Evolutionary conservation across 805 yeast species (phyloP), one percentile per base, ranked within the genome.

Genomic region (Sugiyamaella smithiae): DNA sequence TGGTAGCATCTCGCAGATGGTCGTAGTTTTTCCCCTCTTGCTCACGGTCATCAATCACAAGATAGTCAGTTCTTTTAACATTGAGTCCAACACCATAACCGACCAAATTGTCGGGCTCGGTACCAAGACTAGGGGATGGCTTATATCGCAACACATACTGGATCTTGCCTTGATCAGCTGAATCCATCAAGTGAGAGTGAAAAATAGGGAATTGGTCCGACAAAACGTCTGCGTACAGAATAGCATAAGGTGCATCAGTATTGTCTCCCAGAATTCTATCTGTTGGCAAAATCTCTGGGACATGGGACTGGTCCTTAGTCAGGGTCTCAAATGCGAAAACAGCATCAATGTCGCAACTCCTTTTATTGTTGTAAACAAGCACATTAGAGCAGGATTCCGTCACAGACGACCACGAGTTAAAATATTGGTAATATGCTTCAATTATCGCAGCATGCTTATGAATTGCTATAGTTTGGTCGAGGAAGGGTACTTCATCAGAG

Each of bases 121-220:
- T 22, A 1, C 73, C 38, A 71, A 76, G 48, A 47, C 12, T 63
- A 57, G 11, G 16, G 49, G 57, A 23, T 52, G 85, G 83, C 9
- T 79, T 71, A 57, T 88, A 83, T 56, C 97, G 76, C 84, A 95
- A 79, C 2, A 83, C 77, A 62, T 87, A 85, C 43, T 85, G 74
- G 23, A 89, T 61, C 59, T 86, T 85, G 0, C 86, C 91, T 1
- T 71, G 63, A 12, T 67, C 59, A 0, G 95, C 84, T 49, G 82
- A 80, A 32, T 77, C 75, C 50, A 71, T 74, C 45, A 91, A 65
- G 49, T 80, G 76, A 11, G 70, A 62, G 57, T 87, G 81, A 67
- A 85, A 82, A 4, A 68, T 68, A 12, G 69, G 68, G 57, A 88
- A 84, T 2, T 70, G 65, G 0, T 59, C 63, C n/a, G 77, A 71